A percentile compares a stretch with the other conserved stretches of the same genome.
Conservation (phyloP, 179 eudicot genomes). For the Beta macrorhiza region DNA sequence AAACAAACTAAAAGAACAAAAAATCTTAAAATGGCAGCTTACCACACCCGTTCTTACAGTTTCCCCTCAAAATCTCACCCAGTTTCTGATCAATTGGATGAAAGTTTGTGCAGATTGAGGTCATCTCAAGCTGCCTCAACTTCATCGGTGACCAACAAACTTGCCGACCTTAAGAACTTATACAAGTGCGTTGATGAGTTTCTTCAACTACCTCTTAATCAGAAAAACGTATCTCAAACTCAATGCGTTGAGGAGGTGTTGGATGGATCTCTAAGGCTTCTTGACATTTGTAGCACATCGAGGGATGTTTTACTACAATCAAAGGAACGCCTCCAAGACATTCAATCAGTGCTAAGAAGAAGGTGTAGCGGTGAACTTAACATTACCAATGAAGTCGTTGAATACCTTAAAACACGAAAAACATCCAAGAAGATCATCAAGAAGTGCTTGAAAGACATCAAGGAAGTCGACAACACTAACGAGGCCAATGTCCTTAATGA, state of each 20-base stretch:
- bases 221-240: slow-evolving; percentile 22
- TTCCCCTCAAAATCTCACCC: slow-evolving; percentile 35
- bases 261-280: slow-evolving; percentile 39
- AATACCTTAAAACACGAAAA: slow-evolving; percentile 27
- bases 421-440: slow-evolving; percentile 30
- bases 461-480: slow-evolving; percentile 6
- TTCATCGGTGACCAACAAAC: slow-evolving; percentile 22
- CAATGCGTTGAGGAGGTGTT: slow-evolving; percentile 24
- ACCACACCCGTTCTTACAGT: slow-evolving; percentile 16
- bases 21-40: too few species aligned
- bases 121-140: slow-evolving; percentile 34
- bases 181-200: slow-evolving; percentile 33
- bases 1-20: too few species aligned
- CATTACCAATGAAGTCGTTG: slow-evolving; percentile 22
- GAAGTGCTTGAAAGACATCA: slow-evolving; percentile 32
- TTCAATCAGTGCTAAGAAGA: slow-evolving; percentile 34
- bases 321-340: slow-evolving; percentile 25
- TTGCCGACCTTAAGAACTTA: slow-evolving; percentile 29
- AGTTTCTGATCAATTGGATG: slow-evolving; percentile 26
- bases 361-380: slow-evolving; percentile 29
- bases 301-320: slow-evolving; percentile 32
- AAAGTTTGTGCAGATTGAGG: slow-evolving; percentile 34
- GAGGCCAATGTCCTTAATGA: slow-evolving; percentile 23
- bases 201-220: slow-evolving; percentile 29
- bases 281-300: slow-evolving; percentile 36